Base-by-base conservation (phyloP, 352 stramenopile species). In the Pythium vanterpoolii region DNA sequence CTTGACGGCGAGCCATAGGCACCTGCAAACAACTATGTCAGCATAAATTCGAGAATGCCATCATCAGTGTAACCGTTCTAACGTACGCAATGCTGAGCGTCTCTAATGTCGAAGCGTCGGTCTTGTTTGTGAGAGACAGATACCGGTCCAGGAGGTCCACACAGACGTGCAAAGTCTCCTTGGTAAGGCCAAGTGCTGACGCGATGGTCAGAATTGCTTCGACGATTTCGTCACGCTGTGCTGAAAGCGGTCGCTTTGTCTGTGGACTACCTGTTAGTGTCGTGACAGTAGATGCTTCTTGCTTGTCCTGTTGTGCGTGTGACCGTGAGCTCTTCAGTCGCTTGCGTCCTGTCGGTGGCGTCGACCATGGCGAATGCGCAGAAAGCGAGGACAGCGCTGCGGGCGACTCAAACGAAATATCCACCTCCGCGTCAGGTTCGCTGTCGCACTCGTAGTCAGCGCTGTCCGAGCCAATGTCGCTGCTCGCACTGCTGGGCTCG, bases 1-100 rank as follows among this genome's bases (percentile, higher is more conserved):
- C 66, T 90, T 88, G 65, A 87, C 74, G 8, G 80, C 76, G 31
- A 90, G 79, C 80, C 80, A 88, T 10, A 90, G 67, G 18, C 77
- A 90, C 1, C 76, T 87, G 54, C 23, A 60, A 7, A 4, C 13
- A 42, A 16, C 5, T 7, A 42, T 42, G 34, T 42, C 14, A 42
- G 34, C 8, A 42, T 9, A 18, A 5, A 42, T 16, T 21, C 34
- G 5, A 42, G 34, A 9, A 19, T 1, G 4, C 16, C 14, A 18
- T 16, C 34, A 21, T n/a, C 14, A 13, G 33, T 5, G 18, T 30
- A 19, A 5, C 13, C 13, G 31, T 1, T 1, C 14, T 4, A n/a
- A 52, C 76, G 55, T 79, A 86, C 72, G 79, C 69, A 33, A 89
- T 87, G 57, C 76, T 82, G 19, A 89, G 60, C 11, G 62, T 77